Evolutionary conservation across 257 asterid genomes (phyloP), one percentile per base, ranked within the genome.

Genomic region (Solanum phureja): DNA sequence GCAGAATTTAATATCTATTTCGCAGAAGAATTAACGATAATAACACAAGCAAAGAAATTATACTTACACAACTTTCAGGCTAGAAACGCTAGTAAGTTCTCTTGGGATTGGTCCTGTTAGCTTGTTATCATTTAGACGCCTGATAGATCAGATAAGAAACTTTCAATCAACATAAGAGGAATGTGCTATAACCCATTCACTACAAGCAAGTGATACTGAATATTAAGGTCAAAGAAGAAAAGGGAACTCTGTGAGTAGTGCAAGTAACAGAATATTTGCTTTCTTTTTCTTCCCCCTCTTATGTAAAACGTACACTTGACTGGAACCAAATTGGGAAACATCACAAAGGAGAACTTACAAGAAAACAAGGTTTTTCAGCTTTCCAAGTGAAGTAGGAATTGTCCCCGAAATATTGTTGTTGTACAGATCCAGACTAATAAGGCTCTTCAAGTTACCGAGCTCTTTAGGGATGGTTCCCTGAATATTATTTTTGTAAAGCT

Each of bases 401-500:
- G 86, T 87, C 74, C 99, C 98, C 12, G 98, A 90, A 60, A 95
- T 89, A 86, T 96, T 96, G 90, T 95, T 95, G 98, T 95, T 95
- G 91, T 96, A 96, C 71, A 96, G 93, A 89, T 96, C 99, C 98
- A 96, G 91, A 89, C 99, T 96, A 82, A 95, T 94, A 87, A 96
- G 91, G 94, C 90, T 94, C 93, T 94, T 96, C 94, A 96, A 90
- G 88, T 92, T 92, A 40, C 99, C 98, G 31, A 96, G 93, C 92
- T 96, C 99, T 31, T 91, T 87, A 16, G 99, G 99, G 90, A 96
- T 94, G 71, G 90, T 84, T 27, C 99, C 99, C 86, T 95, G 95
- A 88, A 96, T 93, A 83, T 94, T 94, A 83, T 96, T 96, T 91
- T 93, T 94, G 92, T 96, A 96, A 72, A 96, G 98, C 88, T 96